Evolutionary conservation across 1,139 yeast genomes (phyloP), one percentile per base, ranked within the genome.

Genomic region (Protomyces inouyei): DNA sequence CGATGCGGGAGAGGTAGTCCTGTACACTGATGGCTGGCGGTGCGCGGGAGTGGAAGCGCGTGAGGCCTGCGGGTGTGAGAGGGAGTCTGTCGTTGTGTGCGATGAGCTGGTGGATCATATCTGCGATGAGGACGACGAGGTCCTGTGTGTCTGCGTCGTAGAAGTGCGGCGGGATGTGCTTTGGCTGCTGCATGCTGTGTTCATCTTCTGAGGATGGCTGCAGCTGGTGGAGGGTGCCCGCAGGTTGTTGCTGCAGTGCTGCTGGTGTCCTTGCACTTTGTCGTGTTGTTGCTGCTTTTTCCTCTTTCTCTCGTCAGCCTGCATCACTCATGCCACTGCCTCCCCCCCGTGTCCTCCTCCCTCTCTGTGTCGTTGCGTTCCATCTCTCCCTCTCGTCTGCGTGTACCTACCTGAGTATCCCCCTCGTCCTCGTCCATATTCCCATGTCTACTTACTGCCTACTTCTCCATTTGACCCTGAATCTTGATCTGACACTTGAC

Each of bases 31-130:
- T 93, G 25, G 83, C 83, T 0, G 98, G 98, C 1, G 97, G 97
- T 0, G 95, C 85, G 68, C 97, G 73, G 3, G 97, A 91, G 74
- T 93, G 98, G 73, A 92, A 93, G 69, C 98, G 80, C 0, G 98
- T 93, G 61, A 93, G 79, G 55, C 79, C 75, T 25, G 78, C 76
- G 12, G 77, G 73, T 43, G 76, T 76, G 64, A 77, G 77, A 25
- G 80, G 80, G 18, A 77, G 72, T n/a, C 74, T 72, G 73, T 90
- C 96, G 73, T 90, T 90, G 60, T 88, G 78, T 28, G 79, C 76
- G 40, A 88, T 87, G 37, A 90, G 78, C 56, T 88, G 87, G 61
- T 83, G 82, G 45, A 93, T 77, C 96, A 92, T 90, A 65, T 96
- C 78, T 1, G 96, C 79, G 37, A 92, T 85, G 43, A 92, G 78